Evolutionary conservation across 1,139 yeast species (phyloP).

Genomic region (Hyphopichia fennica): DNA sequence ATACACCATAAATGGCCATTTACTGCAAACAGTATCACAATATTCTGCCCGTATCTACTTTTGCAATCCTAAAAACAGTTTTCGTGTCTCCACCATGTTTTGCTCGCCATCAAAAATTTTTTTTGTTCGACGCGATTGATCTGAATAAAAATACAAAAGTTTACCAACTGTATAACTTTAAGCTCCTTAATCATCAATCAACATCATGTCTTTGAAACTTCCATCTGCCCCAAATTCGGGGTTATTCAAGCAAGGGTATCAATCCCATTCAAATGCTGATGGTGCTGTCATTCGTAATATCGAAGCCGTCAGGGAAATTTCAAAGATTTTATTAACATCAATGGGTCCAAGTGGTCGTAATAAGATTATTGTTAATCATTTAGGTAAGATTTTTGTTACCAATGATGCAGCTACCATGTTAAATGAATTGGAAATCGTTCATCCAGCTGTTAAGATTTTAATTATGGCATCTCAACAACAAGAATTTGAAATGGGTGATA

Average conservation of each 20-base stretch:
- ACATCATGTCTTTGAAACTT: conserved; percentile 90
- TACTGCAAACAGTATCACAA: no score
- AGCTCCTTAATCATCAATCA: no score
- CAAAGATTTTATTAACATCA: conserved; percentile 87
- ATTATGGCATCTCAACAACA: conserved; percentile 98
- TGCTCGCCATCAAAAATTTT: not conserved
- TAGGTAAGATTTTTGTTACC: conserved; percentile 85
- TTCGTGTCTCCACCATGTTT: not conserved
- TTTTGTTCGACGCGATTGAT: conserved; percentile 2
- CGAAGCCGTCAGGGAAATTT: conserved; percentile 91
- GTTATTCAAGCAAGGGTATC: conserved; percentile 94
- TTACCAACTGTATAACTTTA: no score
- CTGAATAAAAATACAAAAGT: not conserved
- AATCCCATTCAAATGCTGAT: conserved; percentile 82
- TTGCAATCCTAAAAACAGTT: no score
- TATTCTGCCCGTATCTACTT: no score
- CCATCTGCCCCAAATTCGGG: conserved; percentile 95
- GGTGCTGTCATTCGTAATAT: conserved; percentile 93
- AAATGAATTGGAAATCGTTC: conserved; percentile 89
- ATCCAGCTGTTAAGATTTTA: conserved; percentile 93
- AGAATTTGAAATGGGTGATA: conserved; percentile 73
- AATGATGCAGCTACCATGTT: conserved; percentile 97
- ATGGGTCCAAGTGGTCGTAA: conserved; percentile 98
- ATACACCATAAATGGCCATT: no score
- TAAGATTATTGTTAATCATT: conserved; percentile 83